Conservation (phyloP, 2,329 filamentous ascomycete genomes). For the Sclerotiophoma versabilis region DNA sequence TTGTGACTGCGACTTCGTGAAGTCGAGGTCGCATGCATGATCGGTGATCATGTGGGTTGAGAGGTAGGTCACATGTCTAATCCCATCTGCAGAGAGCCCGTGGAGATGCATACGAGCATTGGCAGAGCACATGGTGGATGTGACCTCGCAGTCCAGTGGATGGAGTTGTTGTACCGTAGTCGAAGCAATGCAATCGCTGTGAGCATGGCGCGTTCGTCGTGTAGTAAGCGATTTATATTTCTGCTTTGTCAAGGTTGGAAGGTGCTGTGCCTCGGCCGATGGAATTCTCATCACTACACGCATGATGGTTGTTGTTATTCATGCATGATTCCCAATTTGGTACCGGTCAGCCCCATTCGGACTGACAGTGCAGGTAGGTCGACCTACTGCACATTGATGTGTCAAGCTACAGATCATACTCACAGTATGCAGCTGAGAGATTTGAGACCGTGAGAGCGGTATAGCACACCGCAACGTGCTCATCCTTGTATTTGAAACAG, state of each 20-base stretch:
- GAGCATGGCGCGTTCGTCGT: background rate
- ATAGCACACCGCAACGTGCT: constrained; percentile 12
- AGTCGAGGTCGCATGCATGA: no score
- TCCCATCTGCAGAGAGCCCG: no score
- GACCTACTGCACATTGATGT: background rate
- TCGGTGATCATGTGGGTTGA: no score
- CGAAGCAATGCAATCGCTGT: no score
- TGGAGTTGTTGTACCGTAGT: no score
- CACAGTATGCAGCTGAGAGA: background rate
- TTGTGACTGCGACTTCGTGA: no score
- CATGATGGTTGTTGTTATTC: background rate
- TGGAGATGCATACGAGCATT: no score
- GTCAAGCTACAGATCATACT: background rate
- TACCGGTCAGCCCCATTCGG: constrained; percentile 10
- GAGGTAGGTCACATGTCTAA: no score
- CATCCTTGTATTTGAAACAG: constrained; percentile 1
- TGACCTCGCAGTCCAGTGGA: no score
- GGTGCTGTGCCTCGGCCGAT: background rate
- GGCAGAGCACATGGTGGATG: no score
- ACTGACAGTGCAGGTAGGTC: background rate
- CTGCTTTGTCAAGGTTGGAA: background rate
- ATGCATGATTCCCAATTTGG: constrained; percentile 3
- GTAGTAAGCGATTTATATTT: background rate
- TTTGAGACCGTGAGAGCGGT: background rate
- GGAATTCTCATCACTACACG: background rate